These are phyloP conservation scores for Stromatinia cepivora DNA, from an alignment of 2,329 filamentous ascomycete genomes.

Conservation along the genomic window DNA sequence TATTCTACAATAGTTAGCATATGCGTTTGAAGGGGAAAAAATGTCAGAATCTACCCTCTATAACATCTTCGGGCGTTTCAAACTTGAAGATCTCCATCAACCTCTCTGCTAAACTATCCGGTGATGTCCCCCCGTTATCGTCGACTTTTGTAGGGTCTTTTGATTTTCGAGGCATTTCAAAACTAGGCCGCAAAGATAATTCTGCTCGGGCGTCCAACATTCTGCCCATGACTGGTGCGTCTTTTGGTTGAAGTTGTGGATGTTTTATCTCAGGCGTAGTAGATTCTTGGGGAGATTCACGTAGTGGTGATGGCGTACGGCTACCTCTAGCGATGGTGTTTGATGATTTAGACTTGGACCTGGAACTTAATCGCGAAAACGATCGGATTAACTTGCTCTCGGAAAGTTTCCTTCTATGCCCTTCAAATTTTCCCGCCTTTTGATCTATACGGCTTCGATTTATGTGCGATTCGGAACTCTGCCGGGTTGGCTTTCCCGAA, in stretches of 20 bases:
- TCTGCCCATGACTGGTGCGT: slow-evolving; percentile 72
- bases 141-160: slow-evolving; percentile 30
- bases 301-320: slow-evolving; percentile 25
- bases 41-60: slow-evolving; percentile 58
- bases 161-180: slow-evolving; percentile 48
- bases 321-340: slow-evolving; percentile 31
- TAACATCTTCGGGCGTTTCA: slow-evolving; percentile 76
- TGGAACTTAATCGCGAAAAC: slow-evolving; percentile 54
- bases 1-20: slow-evolving; percentile 61
- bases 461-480: slow-evolving; percentile 32
- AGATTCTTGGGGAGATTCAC: slow-evolving; percentile 41
- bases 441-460: slow-evolving; percentile 40
- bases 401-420: slow-evolving; percentile 61
- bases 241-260: slow-evolving; percentile 46
- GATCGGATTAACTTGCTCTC: slow-evolving; percentile 66
- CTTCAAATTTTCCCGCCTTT: slow-evolving; percentile 41
- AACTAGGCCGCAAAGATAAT: slow-evolving; percentile 59
- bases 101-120: slow-evolving; percentile 65
- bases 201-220: slow-evolving; percentile 73
- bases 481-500: slow-evolving; percentile 29
- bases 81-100: slow-evolving; percentile 87
- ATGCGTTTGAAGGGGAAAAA: background rate
- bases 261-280: slow-evolving; percentile 37
- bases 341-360: slow-evolving; percentile 45
- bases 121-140: slow-evolving; percentile 43